A percentile compares a stretch with the other conserved stretches of the same genome.
Evolutionary conservation across 2,329 filamentous ascomycete genomes (phyloP).

Genomic region (Chrysoporthe puriensis): DNA sequence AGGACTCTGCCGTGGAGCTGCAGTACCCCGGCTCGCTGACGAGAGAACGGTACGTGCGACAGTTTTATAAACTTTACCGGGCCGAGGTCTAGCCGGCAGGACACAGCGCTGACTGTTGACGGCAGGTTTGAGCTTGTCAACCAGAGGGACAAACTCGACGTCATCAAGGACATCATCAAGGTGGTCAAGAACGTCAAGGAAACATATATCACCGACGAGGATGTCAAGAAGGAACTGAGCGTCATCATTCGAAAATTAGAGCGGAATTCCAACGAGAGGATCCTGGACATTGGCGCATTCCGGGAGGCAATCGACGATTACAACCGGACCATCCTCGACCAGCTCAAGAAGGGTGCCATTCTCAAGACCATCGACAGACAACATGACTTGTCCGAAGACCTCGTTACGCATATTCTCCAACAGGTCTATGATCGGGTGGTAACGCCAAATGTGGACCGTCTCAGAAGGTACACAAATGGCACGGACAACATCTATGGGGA

Average conservation of each 20-base stretch:
- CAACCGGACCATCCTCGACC: constrained; percentile 69
- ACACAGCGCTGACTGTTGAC: constrained; percentile 21
- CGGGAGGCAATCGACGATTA: constrained; percentile 74
- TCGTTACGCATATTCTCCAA: constrained; percentile 79
- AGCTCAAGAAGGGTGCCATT: constrained; percentile 73
- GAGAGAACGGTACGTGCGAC: constrained; percentile 37
- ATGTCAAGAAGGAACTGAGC: constrained; percentile 65
- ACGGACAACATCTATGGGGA: constrained; percentile 96
- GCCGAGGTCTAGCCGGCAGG: neutral
- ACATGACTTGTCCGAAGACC: constrained; percentile 70
- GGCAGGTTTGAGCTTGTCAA: constrained; percentile 72
- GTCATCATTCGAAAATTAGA: constrained; percentile 75
- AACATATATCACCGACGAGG: constrained; percentile 75
- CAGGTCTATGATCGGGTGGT: constrained; percentile 94
- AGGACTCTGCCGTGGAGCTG: constrained; percentile 67
- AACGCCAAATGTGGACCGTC: constrained; percentile 81
- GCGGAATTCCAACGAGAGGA: constrained; percentile 70
- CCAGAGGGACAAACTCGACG: constrained; percentile 79
- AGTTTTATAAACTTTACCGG: neutral
- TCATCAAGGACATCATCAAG: constrained; percentile 72
- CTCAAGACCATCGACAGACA: constrained; percentile 70
- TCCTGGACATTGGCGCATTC: constrained; percentile 69
- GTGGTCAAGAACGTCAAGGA: constrained; percentile 72
- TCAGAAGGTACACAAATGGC: constrained; percentile 85
- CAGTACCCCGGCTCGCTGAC: constrained; percentile 75